A percentile compares a stretch with the other conserved stretches of the same genome.
phyloP scores from a whole-genome alignment of 805 yeast species.

The Starmerella floricola region DNA sequence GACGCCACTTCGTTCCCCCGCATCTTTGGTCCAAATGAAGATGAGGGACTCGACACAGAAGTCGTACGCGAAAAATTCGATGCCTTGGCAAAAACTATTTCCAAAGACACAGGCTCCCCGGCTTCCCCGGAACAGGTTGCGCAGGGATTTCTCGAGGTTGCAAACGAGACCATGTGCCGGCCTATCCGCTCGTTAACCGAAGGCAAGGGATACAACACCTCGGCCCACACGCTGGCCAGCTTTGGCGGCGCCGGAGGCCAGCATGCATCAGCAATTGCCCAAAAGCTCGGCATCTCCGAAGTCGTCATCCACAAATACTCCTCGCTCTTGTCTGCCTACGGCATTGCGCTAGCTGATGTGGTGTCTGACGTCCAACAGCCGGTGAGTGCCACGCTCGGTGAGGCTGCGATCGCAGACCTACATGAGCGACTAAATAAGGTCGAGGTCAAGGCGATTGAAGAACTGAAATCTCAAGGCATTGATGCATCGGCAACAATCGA shows the following conservation, averaged over 20 bases:
- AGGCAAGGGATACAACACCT: conserved; percentile 60
- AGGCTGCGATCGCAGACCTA: conserved; percentile 28
- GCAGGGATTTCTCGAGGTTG: conserved; percentile 67
- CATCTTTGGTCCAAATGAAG: conserved; percentile 71
- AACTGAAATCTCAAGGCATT: conserved; percentile 45
- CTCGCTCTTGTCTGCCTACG: conserved; percentile 75
- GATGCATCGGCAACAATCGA: conserved; percentile 29
- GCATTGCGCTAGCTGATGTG: conserved; percentile 77
- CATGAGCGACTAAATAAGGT: conserved; percentile 38
- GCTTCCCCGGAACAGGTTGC: conserved; percentile 61
- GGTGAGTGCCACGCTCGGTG: conserved; percentile 37
- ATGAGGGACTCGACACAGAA: conserved; percentile 53
- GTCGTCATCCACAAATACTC: conserved; percentile 72
- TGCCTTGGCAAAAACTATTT: conserved; percentile 45
- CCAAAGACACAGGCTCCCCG: conserved; percentile 36
- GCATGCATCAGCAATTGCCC: conserved; percentile 69
- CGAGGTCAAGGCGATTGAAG: conserved; percentile 32
- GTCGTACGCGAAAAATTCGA: conserved; percentile 40
- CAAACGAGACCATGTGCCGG: conserved; percentile 82
- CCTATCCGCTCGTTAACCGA: conserved; percentile 79
- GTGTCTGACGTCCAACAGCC: conserved; percentile 74
- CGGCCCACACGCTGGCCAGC: conserved; percentile 60
- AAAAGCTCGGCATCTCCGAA: conserved; percentile 51
- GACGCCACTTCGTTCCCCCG: conserved; percentile 66
- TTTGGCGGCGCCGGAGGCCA: conserved; percentile 96